Percentiles rank a stretch among this genome's conserved stretches.
Conservation (phyloP, 2,329 filamentous ascomycete genomes). For the Xylaria sp. region DNA sequence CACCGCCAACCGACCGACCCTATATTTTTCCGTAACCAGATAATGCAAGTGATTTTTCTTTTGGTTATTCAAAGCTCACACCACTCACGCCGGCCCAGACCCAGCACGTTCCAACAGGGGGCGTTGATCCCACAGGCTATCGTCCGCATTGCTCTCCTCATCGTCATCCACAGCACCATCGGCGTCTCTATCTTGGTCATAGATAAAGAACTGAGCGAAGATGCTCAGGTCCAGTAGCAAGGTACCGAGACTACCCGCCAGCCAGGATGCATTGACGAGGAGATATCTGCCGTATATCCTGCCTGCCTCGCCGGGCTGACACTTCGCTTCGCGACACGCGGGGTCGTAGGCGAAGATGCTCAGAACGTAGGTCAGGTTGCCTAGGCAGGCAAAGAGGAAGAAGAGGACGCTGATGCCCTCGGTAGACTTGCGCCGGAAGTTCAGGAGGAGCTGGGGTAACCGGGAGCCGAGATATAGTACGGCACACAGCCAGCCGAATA, state of each 20-base stretch:
- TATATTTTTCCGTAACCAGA: conserved; percentile 24
- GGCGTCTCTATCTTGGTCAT: conserved; percentile 61
- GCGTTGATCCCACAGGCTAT: conserved; percentile 46
- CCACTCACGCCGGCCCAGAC: conserved; percentile 37
- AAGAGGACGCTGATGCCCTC: conserved; percentile 95
- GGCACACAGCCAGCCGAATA: conserved; percentile 95
- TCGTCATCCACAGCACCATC: conserved; percentile 48
- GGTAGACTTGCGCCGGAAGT: conserved; percentile 91
- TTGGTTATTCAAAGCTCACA: not conserved
- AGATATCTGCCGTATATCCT: conserved; percentile 83
- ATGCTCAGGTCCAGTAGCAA: conserved; percentile 85
- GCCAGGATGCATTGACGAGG: conserved; percentile 89
- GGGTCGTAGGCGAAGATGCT: conserved; percentile 93
- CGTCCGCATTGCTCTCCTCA: conserved; percentile 42
- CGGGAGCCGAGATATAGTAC: conserved; percentile 88
- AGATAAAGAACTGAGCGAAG: conserved; percentile 92
- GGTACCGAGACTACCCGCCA: conserved; percentile 89
- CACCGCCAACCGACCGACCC: conserved; percentile 4
- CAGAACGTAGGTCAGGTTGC: conserved; percentile 92
- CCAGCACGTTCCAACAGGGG: conserved; percentile 48
- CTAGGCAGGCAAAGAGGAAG: conserved; percentile 95
- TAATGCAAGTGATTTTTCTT: conserved; percentile 22
- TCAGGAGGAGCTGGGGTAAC: conserved; percentile 89
- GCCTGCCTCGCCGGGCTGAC: conserved; percentile 72
- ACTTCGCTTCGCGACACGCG: conserved; percentile 66